phyloP scores from a whole-genome alignment of 352 stramenopile genomes.

The Phytophthora sojae region DNA sequence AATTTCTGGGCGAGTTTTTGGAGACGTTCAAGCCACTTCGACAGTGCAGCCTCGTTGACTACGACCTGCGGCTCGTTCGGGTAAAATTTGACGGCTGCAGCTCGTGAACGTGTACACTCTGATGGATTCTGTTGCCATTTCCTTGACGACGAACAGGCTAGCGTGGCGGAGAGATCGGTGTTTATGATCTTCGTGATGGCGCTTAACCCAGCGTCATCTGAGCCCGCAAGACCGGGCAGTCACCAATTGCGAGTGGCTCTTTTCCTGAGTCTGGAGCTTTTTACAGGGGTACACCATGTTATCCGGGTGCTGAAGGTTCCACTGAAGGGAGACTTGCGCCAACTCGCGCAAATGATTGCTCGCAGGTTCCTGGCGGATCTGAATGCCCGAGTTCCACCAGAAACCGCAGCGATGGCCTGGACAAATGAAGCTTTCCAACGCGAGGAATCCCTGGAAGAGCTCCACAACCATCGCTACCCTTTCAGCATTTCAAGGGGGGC shows the following conservation, averaged over 20 bases:
- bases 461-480: conserved; percentile 57
- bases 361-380: conserved; percentile 42
- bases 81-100: conserved; percentile 26
- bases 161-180: conserved; percentile 36
- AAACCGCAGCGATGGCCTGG: conserved; percentile 32
- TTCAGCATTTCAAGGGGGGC: conserved; percentile 50
- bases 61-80: conserved; percentile 62
- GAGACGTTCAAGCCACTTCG: conserved; percentile 49
- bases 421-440: conserved; percentile 51
- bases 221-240: background rate
- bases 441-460: conserved; percentile 44
- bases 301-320: conserved; percentile 59
- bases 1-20: conserved; percentile 60
- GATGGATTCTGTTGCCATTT: background rate
- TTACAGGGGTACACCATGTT: conserved; percentile 50
- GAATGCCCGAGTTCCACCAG: conserved; percentile 23
- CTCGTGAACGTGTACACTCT: background rate
- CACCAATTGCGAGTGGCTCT: conserved; percentile 43
- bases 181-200: conserved; percentile 63
- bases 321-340: conserved; percentile 31
- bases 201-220: conserved; percentile 25
- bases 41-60: conserved; percentile 61
- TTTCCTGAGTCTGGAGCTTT: conserved; percentile 55
- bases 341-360: conserved; percentile 43
- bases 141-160: conserved; percentile 21